Base-by-base conservation (phyloP, 306 rosid genomes). In the Elaeagnus macrophylla region DNA sequence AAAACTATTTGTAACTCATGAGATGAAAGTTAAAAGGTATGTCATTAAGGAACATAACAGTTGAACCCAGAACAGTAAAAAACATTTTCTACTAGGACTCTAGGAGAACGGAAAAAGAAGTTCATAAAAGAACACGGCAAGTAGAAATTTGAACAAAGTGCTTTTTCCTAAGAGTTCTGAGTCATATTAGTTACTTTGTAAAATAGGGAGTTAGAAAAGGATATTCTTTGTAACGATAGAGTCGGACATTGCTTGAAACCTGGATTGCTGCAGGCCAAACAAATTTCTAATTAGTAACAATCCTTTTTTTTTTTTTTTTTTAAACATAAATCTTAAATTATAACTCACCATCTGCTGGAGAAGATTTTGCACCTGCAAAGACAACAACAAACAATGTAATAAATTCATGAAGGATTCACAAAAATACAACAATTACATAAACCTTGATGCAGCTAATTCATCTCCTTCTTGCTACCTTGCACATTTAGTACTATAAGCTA, bases 311-410 rank as follows among this genome's bases (percentile, higher is more conserved):
- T 39, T 35, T 25, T 57, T 76, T 59, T 63, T 49, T 53, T 36
- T 12, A 6, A 55, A 54, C 54, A 54, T 46, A 59, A 67, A 38
- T 66, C 61, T 48, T 68, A 48, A 8, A 48, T 35, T 32, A 64
- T 14, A 72, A 72, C 97, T 86, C 79, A 90, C 97, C 97, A 90
- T 86, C 68, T 90, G 97, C 62, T 90, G 95, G 72, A 90, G 95
- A 76, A 91, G 96, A 76, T 84, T 85, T 72, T 87, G 96, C 78
- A 91, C 99, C 99, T 91, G 83, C 42, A 67, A 47, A 65, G 41
- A 52, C 39, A 39, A 52, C 39, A 39, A 37, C 62, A 53, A 16
- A 3, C 35, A 50, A 35, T 9, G 19, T 57, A 17, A 12, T 42
- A 46, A 56, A 45, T 56, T 67, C 53, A 83, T 20, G 55, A 40